A percentile compares a stretch with the other conserved stretches of the same genome.
Evolutionary conservation across 352 stramenopile species (phyloP).

Genomic region (Globisporangium irregulare): DNA sequence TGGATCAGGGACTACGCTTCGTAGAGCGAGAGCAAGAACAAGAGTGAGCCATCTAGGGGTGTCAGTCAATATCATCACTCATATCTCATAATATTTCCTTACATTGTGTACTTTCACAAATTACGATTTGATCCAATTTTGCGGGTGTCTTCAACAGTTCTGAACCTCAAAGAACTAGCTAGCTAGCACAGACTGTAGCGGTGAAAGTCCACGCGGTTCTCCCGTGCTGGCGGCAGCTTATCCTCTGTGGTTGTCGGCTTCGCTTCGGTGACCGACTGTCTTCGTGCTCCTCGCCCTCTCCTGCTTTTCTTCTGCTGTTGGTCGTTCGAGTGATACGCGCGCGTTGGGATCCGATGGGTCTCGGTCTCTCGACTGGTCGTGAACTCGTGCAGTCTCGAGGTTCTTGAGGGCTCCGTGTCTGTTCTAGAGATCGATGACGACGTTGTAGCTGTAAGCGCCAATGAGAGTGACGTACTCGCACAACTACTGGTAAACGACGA

Average conservation of each 20-base stretch:
- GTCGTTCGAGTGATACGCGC: neutral
- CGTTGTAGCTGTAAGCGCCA: neutral
- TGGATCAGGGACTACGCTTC: slow-evolving; percentile 32
- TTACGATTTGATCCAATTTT: neutral
- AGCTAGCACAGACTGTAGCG: slow-evolving; percentile 17
- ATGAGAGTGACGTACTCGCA: neutral
- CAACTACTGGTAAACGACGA: neutral
- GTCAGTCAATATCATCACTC: neutral
- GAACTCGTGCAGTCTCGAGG: neutral
- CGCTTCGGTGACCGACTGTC: neutral
- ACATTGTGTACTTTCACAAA: neutral
- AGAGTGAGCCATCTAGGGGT: neutral
- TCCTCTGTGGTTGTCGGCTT: neutral
- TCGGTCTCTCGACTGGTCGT: neutral
- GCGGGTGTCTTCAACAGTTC: too few species aligned
- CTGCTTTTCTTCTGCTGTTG: neutral
- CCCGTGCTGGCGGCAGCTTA: neutral
- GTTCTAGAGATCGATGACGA: neutral
- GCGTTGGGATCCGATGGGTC: neutral
- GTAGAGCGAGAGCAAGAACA: slow-evolving; percentile 51
- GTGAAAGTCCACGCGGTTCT: slow-evolving; percentile 18
- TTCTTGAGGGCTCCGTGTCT: neutral
- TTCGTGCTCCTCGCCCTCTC: neutral
- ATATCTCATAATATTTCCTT: neutral
- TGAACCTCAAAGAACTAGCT: too few species aligned